phyloP scores from a whole-genome alignment of 306 rosid species.

The Mimosa pudica region DNA sequence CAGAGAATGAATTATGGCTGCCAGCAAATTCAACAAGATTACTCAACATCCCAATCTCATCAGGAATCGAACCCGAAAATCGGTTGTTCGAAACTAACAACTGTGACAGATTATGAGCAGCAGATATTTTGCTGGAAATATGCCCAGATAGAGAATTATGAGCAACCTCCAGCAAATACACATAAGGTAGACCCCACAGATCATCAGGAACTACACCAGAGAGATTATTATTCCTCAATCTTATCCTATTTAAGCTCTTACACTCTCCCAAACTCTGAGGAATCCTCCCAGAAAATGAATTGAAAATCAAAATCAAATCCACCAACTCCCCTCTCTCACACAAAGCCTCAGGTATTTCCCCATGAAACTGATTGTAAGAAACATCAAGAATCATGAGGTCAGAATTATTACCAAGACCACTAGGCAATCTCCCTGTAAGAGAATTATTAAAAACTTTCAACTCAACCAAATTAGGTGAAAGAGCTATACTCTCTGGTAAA shows the following conservation, averaged over 20 bases:
- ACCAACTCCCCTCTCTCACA: conserved; percentile 49
- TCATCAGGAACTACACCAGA: conserved; percentile 66
- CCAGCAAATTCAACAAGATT: conserved; percentile 54
- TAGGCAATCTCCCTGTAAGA: conserved; percentile 58
- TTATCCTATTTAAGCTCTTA: conserved; percentile 53
- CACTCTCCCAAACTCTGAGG: conserved; percentile 59
- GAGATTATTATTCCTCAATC: conserved; percentile 63
- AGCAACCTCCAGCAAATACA: conserved; percentile 55
- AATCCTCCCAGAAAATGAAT: conserved; percentile 69
- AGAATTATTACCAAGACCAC: conserved; percentile 60
- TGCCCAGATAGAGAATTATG: conserved; percentile 66
- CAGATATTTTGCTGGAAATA: conserved; percentile 52
- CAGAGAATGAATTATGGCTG: conserved; percentile 49
- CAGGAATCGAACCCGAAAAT: conserved; percentile 67
- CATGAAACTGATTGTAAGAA: conserved; percentile 60
- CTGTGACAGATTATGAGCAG: conserved; percentile 54
- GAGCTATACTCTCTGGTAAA: conserved; percentile 53
- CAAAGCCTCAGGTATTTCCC: conserved; percentile 58
- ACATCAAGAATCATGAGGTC: conserved; percentile 48
- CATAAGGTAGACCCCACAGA: conserved; percentile 71
- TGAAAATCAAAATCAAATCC: conserved; percentile 52
- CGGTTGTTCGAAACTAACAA: conserved; percentile 55
- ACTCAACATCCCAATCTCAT: conserved; percentile 50
- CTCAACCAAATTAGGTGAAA: conserved; percentile 49
- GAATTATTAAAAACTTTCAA: conserved; percentile 64